These are phyloP conservation scores for Ostreobium quekettii DNA, from an alignment of 139 green algal species.

Conservation along the genomic window DNA sequence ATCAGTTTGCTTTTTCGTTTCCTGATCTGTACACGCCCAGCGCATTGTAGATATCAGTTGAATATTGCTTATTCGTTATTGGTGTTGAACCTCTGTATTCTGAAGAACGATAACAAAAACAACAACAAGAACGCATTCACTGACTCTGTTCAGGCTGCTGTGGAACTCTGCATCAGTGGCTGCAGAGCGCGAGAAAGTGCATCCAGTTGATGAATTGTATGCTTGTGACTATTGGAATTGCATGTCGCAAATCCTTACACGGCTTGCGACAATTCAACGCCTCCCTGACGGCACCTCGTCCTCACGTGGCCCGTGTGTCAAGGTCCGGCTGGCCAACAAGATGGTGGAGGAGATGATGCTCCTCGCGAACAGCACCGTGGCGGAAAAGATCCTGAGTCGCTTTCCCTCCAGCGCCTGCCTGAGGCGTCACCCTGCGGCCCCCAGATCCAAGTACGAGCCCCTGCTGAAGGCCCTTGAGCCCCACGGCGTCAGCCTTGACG, in stretches of 20 bases:
- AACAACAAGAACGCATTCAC: too few species aligned
- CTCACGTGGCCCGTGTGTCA: background rate
- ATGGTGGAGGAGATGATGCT: conserved; percentile 99
- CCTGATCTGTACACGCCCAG: too few species aligned
- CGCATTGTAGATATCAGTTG: too few species aligned
- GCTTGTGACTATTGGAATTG: conserved; percentile 3
- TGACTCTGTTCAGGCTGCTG: too few species aligned
- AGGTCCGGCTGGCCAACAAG: conserved; percentile 81
- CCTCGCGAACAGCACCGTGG: conserved; percentile 84
- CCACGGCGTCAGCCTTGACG: conserved; percentile 56
- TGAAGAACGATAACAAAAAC: too few species aligned
- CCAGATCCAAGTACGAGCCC: conserved; percentile 65
- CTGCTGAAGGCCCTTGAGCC: conserved; percentile 49
- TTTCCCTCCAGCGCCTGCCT: conserved; percentile 67
- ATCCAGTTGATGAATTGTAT: background rate
- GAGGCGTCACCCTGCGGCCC: conserved; percentile 64
- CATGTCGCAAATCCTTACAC: background rate
- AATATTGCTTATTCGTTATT: too few species aligned
- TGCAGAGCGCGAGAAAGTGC: background rate
- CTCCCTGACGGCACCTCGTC: too few species aligned
- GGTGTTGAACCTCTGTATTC: too few species aligned
- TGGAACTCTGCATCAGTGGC: background rate
- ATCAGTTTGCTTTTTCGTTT: too few species aligned
- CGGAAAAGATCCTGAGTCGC: conserved; percentile 62
- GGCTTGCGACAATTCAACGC: too few species aligned